phyloP scores from a whole-genome alignment of 495 filamentous ascomycete species.

The Daldinia childiae region DNA sequence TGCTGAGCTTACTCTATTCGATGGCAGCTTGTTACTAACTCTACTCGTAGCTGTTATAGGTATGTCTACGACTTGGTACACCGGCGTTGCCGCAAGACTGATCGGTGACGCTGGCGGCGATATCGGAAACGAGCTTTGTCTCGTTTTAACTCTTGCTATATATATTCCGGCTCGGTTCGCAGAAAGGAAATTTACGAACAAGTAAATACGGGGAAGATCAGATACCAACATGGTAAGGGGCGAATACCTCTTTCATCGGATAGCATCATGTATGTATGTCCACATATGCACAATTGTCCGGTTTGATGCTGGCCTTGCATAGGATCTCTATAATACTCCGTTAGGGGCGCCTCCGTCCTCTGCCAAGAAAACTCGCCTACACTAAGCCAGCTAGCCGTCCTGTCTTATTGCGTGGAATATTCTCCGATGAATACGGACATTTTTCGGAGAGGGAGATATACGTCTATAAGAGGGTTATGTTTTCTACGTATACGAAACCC shows the following conservation, averaged over 20 bases:
- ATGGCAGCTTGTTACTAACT: constrained; percentile 18
- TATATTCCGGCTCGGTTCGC: constrained; percentile 47
- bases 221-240: constrained; percentile 25
- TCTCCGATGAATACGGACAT: constrained; percentile 16
- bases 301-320: constrained; percentile 12
- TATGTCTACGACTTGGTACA: constrained; percentile 62
- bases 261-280: constrained; percentile 2
- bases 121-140: constrained; percentile 64
- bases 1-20: constrained; percentile 4
- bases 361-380: constrained; percentile 28
- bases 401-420: constrained; percentile 26
- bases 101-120: constrained; percentile 64
- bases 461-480: not conserved
- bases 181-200: constrained; percentile 28
- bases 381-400: not conserved
- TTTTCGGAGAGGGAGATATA: constrained; percentile 12
- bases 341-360: constrained; percentile 18
- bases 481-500: not conserved
- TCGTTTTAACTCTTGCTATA: constrained; percentile 56
- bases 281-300: constrained; percentile 11
- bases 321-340: constrained; percentile 21
- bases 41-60: constrained; percentile 50
- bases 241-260: constrained; percentile 1
- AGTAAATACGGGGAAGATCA: constrained; percentile 14
- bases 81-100: constrained; percentile 59